A percentile compares a stretch with the other conserved stretches of the same genome.
phyloP scores from a whole-genome alignment of 208 protist genomes.

The Leishmania gerbilli region DNA sequence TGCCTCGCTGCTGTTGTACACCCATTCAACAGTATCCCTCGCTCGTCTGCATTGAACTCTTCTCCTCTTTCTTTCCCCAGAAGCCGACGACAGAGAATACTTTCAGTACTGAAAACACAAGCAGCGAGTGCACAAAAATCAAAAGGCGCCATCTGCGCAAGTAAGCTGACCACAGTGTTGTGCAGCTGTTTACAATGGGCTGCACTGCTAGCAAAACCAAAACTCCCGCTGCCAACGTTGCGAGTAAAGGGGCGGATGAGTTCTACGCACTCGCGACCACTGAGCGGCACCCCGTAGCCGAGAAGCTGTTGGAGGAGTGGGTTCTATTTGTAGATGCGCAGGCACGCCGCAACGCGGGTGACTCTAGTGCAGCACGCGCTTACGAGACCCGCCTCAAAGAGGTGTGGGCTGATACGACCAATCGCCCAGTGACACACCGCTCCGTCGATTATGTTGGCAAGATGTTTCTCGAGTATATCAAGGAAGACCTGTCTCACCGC shows the following conservation, averaged over 20 bases:
- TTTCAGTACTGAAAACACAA: background rate
- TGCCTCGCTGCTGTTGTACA: background rate
- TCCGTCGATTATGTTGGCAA: slow-evolving; percentile 84
- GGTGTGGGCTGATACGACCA: slow-evolving; percentile 68
- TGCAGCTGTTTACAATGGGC: slow-evolving; percentile 44
- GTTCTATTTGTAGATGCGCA: slow-evolving; percentile 59
- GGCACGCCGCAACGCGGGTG: slow-evolving; percentile 31
- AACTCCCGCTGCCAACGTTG: slow-evolving; percentile 7
- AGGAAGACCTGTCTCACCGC: slow-evolving; percentile 58
- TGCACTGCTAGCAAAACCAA: slow-evolving; percentile 67
- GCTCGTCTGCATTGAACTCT: background rate
- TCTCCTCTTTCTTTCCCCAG: background rate
- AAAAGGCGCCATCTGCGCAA: background rate
- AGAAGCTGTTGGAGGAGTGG: slow-evolving; percentile 74
- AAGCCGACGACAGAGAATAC: background rate
- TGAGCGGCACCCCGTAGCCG: slow-evolving; percentile 68
- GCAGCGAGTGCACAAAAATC: background rate
- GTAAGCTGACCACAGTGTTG: background rate
- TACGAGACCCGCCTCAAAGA: slow-evolving; percentile 43
- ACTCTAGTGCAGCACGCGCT: slow-evolving; percentile 28
- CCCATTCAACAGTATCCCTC: background rate
- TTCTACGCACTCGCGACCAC: slow-evolving; percentile 53
- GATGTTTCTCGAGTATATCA: slow-evolving; percentile 84
- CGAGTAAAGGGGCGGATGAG: slow-evolving; percentile 38
- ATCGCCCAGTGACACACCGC: slow-evolving; percentile 57